Evolutionary conservation across 2,329 filamentous ascomycete genomes (phyloP).

Genomic region (Nigrograna mackinnonii): DNA sequence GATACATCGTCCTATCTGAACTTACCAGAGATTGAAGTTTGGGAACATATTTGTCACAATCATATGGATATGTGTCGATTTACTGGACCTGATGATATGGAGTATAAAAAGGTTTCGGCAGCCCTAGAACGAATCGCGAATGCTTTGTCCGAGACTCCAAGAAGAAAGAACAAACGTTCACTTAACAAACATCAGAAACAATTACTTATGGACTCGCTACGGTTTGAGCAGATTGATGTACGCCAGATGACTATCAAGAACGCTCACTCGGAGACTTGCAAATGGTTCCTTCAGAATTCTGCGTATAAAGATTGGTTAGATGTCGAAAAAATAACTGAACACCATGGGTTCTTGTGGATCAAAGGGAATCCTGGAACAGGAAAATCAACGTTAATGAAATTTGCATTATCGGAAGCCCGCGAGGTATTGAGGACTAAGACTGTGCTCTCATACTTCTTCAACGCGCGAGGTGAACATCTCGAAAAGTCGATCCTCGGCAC

Average conservation of each 20-base stretch:
- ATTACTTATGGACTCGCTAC: slow-evolving; percentile 34
- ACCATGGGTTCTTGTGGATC: slow-evolving; percentile 53
- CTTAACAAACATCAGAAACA: too few relatives aligned
- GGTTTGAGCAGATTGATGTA: slow-evolving; percentile 45
- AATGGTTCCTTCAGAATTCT: slow-evolving; percentile 43
- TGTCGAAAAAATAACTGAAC: slow-evolving; percentile 18
- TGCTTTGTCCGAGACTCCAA: too few relatives aligned
- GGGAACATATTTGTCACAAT: too few relatives aligned
- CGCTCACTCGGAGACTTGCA: slow-evolving; percentile 44
- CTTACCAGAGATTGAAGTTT: too few relatives aligned
- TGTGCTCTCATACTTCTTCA: slow-evolving; percentile 29
- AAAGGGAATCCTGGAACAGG: slow-evolving; percentile 39
- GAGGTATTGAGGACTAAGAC: slow-evolving; percentile 8
- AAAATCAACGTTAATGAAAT: slow-evolving; percentile 52
- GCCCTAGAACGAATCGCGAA: too few relatives aligned
- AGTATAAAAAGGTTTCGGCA: too few relatives aligned
- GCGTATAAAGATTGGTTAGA: slow-evolving; percentile 46
- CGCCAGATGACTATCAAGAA: slow-evolving; percentile 41
- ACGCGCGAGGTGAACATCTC: slow-evolving; percentile 20
- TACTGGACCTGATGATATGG: too few relatives aligned
- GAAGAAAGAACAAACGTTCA: too few relatives aligned
- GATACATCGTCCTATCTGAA: too few relatives aligned
- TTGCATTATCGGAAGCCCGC: slow-evolving; percentile 12
- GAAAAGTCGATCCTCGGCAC: slow-evolving; percentile 25
- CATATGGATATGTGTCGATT: too few relatives aligned